Conservation (phyloP, 768 basidiomycete genomes). For the Boletus sp. region DNA sequence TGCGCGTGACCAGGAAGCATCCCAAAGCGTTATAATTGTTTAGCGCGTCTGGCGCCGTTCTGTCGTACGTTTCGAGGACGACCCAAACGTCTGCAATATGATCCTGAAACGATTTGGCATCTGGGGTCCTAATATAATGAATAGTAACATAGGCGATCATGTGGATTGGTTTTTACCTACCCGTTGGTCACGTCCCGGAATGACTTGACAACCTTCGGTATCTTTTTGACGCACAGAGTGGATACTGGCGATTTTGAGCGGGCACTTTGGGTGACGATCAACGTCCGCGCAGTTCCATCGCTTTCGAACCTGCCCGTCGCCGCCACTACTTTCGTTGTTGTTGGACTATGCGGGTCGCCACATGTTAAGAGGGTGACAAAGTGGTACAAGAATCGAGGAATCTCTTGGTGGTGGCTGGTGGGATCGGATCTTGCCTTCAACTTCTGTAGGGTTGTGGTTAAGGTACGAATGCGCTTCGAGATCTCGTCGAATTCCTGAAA, state of each 20-base stretch:
- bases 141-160: neutral
- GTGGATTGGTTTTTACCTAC: neutral
- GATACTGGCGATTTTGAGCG: neutral
- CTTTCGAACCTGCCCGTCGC: neutral
- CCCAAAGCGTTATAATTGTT: too few relatives aligned
- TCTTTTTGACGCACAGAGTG: neutral
- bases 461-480: too few relatives aligned
- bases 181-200: neutral
- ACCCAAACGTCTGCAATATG: neutral
- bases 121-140: neutral
- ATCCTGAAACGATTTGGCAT: neutral
- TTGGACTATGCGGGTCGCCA: neutral
- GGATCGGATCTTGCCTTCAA: neutral
- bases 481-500: too few relatives aligned
- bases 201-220: neutral
- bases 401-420: neutral
- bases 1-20: too few relatives aligned
- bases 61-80: neutral
- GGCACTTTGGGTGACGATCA: neutral
- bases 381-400: neutral
- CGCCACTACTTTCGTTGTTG: neutral
- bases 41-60: too few relatives aligned
- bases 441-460: too few relatives aligned
- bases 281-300: neutral
- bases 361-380: neutral